Base-by-base conservation (phyloP, 371 early-diverging fungal genomes). In the Mucor plumbeus region DNA sequence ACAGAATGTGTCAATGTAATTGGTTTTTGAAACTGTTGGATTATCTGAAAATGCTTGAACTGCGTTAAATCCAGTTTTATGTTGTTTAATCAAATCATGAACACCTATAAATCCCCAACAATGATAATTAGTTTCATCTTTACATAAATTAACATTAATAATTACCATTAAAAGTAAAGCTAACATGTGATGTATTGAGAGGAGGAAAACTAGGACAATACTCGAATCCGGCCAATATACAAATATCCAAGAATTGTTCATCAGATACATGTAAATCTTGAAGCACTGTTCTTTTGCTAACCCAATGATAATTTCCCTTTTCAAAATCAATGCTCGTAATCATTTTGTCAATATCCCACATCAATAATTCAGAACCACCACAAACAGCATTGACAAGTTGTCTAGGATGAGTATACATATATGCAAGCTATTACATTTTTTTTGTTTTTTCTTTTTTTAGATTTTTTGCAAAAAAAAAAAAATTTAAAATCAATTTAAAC, bases 221-320 rank as follows among this genome's bases (percentile, higher is more conserved):
- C 58, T 94, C 92, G 56, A 86, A 91, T 26, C 95, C 95, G 9
- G 93, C 91, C 54, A 95, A 74, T 48, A 95, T 87, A 77, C 94
- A 93, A 41, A 90, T 83, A 72, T 95, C 95, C 58, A 94, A 66
- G 64, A 94, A 89, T 62, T 93, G 95, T 19, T 94, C 93, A 38
- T 85, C 81, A 2, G 84, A 74, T 26, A 95, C 75, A 44, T 84
- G 82, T 56, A 94, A 71, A 64, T 89, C 88, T 57, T 77, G 79
- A 14, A 92, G 77, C 7, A 92, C 84, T 13, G 82, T 73, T 63
- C 86, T 82, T 72, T 92, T 92, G 63, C 79, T 85, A 39, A 93
- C 79, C 83, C 86, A 88, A 40, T 82, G 72, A 68, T 90, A 94
- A 44, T 87, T 86, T 54, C 85, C 85, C 74, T 89, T 88, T 72